phyloP scores from a whole-genome alignment of 2,329 filamentous ascomycete species.

The Scedosporium boydii region DNA sequence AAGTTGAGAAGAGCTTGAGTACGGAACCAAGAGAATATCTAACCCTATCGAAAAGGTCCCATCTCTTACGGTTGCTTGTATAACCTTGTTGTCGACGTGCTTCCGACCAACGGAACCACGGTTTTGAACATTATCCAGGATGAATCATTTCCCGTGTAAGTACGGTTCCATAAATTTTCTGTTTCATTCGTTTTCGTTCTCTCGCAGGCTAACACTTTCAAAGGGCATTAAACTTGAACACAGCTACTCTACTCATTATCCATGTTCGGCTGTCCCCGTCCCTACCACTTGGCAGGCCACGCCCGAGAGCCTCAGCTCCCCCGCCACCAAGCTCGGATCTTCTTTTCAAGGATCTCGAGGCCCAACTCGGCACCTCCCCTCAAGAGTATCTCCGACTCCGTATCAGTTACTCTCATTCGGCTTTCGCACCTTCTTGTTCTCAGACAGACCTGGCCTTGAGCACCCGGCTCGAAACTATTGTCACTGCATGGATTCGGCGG shows the following conservation, averaged over 20 bases:
- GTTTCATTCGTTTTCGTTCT: neutral
- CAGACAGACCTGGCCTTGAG: constrained; percentile 15
- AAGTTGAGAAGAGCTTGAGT: neutral
- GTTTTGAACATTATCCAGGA: constrained; percentile 38
- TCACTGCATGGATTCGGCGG: constrained; percentile 38
- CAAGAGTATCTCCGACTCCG: constrained; percentile 41
- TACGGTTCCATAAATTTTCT: neutral
- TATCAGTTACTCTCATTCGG: constrained; percentile 47
- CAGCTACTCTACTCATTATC: constrained; percentile 38
- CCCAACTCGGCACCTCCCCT: constrained; percentile 39
- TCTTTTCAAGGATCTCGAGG: constrained; percentile 49
- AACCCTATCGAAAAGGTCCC: constrained; percentile 17
- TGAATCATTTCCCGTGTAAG: constrained; percentile 32
- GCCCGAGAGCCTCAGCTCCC: constrained; percentile 13
- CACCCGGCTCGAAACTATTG: constrained; percentile 44
- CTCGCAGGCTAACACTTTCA: neutral
- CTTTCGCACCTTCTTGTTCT: constrained; percentile 31
- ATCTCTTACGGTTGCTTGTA: constrained; percentile 38
- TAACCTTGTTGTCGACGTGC: constrained; percentile 35
- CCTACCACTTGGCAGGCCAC: constrained; percentile 17
- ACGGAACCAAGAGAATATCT: neutral
- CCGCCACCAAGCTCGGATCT: constrained; percentile 37
- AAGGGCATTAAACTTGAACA: constrained; percentile 33
- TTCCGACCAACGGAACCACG: constrained; percentile 28
- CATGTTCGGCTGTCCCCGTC: constrained; percentile 22